Evolutionary conservation across 345 rosid genomes (phyloP), one percentile per base, ranked within the genome.

Genomic region (Syzygium oleosum): DNA sequence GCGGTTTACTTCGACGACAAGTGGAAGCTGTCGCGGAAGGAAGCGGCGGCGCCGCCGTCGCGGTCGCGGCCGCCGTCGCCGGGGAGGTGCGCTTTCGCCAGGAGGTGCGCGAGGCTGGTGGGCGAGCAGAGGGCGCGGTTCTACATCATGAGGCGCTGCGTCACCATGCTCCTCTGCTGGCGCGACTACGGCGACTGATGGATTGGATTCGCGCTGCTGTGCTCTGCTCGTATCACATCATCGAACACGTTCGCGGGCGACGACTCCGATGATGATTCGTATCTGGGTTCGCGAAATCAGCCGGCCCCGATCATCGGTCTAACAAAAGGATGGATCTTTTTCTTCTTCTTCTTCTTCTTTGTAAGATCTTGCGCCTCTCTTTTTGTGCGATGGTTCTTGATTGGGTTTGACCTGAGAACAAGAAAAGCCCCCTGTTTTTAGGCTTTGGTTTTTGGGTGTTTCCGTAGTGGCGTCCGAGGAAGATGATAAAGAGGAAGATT

Each of bases 11-110:
- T 93, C 2, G 93, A 92, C 46, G 96, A 94, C 87, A 93, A 93
- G 80, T 93, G 96, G 96, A 93, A 88, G 86, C 88, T 93, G 3
- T 89, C 96, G 1, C 92, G 91, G 92, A 94, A 91, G 87, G 96
- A 94, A 49, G 15, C 34, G 29, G 2, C 29, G 73, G 63, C 13
- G 65, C 23, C 61, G 63, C 14, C 29, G 63, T 23, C n/a, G 41
- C 19, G 5, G 77, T 29, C 78, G 78, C 31, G 10, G 85, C 31
- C 43, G 29, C 59, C 41, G 73, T 25, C 46, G 52, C 88, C 84
- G 53, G 51, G 63, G 43, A 85, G 85, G 78, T 88, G 89, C 65
- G 85, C 91, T 22, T 91, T 92, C 84, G 63, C 91, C 41, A 86
- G 90, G 61, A 91, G 90, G 85, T 93, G 94, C 59, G 91, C 91